Conservation (phyloP, 352 stramenopile genomes). For the Globisporangium parvum region DNA sequence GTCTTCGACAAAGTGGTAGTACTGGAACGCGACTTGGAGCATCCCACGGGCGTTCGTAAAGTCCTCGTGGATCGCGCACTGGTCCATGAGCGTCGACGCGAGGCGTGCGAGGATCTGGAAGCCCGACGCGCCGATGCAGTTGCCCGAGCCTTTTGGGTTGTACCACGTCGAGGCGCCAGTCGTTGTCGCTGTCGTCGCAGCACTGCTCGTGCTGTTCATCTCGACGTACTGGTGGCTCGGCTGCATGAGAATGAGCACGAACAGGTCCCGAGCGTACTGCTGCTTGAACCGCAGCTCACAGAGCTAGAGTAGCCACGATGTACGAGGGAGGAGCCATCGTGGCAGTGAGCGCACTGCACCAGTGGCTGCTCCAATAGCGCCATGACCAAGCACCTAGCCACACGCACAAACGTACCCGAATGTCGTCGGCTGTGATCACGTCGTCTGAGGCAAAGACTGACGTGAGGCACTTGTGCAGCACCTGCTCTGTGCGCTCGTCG, state of each 20-base stretch:
- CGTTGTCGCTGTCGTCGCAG: slow-evolving; percentile 10
- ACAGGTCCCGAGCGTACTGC: slow-evolving; percentile 66
- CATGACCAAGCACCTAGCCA: background rate
- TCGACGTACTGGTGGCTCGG: slow-evolving; percentile 72
- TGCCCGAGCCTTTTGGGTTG: slow-evolving; percentile 77
- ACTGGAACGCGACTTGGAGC: slow-evolving; percentile 73
- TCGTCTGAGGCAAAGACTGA: slow-evolving; percentile 81
- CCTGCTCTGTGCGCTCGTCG: slow-evolving; percentile 70
- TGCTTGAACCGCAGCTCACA: slow-evolving; percentile 65
- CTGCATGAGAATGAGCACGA: slow-evolving; percentile 86
- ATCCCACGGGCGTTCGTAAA: slow-evolving; percentile 76
- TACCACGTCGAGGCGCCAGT: slow-evolving; percentile 50
- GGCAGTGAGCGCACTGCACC: background rate
- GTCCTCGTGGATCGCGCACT: slow-evolving; percentile 71
- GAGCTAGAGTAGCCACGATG: no score
- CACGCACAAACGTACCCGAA: slow-evolving; percentile 28
- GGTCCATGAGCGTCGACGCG: slow-evolving; percentile 57
- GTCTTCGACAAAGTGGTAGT: slow-evolving; percentile 77
- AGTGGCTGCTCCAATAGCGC: background rate
- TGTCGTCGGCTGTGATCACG: slow-evolving; percentile 40
- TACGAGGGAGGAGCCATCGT: no score
- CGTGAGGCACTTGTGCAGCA: slow-evolving; percentile 79
- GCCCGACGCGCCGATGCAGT: slow-evolving; percentile 61
- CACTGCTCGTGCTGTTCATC: slow-evolving; percentile 14
- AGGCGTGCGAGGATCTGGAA: slow-evolving; percentile 60